phyloP scores from a whole-genome alignment of 495 filamentous ascomycete species.

The Ramalina intermedia region DNA sequence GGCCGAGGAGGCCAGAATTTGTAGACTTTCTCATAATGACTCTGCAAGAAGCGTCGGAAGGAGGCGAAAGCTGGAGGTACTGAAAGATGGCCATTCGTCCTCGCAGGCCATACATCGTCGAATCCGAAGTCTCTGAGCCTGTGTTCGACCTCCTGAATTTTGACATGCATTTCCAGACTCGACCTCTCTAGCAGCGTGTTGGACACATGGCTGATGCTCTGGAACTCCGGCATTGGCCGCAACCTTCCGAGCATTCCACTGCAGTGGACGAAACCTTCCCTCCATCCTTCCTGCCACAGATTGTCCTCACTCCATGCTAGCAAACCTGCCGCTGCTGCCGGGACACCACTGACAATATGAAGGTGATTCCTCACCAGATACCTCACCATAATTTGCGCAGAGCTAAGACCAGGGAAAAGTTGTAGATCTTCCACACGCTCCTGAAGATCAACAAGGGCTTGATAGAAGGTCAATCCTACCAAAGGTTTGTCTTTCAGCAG shows the following conservation, averaged over 20 bases:
- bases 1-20: conserved; percentile 39
- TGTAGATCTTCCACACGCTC: conserved; percentile 34
- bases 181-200: conserved; percentile 45
- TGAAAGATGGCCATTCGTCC: background rate
- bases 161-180: conserved; percentile 44
- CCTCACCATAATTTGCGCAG: conserved; percentile 20
- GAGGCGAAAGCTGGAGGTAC: conserved; percentile 1
- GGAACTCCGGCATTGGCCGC: conserved; percentile 1
- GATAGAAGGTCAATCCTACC: conserved; percentile 41
- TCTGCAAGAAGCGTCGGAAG: conserved; percentile 8
- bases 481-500: conserved; percentile 40
- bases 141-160: conserved; percentile 42
- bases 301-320: conserved; percentile 47
- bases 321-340: conserved; percentile 41
- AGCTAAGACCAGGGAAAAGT: conserved; percentile 32
- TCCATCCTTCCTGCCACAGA: conserved; percentile 49
- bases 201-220: conserved; percentile 40
- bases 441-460: conserved; percentile 41
- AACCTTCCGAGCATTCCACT: conserved; percentile 43
- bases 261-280: conserved; percentile 48
- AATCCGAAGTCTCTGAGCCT: conserved; percentile 42
- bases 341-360: conserved; percentile 47
- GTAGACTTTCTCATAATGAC: conserved; percentile 38
- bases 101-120: conserved; percentile 20
- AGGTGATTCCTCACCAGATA: conserved; percentile 39